A percentile compares a stretch with the other conserved stretches of the same genome.
Conservation (phyloP, 805 yeast genomes). For the Scheffersomyces stipitis region DNA sequence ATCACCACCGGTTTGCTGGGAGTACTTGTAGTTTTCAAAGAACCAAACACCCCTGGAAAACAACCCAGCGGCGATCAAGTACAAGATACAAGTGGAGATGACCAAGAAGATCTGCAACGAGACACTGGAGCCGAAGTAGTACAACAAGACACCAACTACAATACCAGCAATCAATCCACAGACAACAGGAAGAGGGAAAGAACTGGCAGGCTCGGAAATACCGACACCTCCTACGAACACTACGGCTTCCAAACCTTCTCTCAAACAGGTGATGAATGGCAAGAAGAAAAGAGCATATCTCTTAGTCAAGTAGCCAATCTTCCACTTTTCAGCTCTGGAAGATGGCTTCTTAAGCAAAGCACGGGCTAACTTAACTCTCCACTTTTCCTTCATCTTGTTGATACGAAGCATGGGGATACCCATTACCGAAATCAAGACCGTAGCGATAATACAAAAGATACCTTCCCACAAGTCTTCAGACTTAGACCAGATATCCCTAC, state of each 20-base stretch:
- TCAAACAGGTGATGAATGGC: conserved; percentile 25
- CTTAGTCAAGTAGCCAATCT: conserved; percentile 32
- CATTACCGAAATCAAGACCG: conserved; percentile 86
- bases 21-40: conserved; percentile 70
- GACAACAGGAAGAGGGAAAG: conserved; percentile 93
- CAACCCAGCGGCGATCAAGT: conserved; percentile 87
- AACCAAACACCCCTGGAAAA: conserved; percentile 93
- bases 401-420: conserved; percentile 95
- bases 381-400: conserved; percentile 94
- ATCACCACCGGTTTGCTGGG: conserved; percentile 82
- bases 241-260: conserved; percentile 37
- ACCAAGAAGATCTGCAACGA: conserved; percentile 88
- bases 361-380: conserved; percentile 92
- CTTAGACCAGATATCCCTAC: conserved; percentile 78
- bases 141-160: conserved; percentile 66
- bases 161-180: conserved; percentile 82
- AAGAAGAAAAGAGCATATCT: conserved; percentile 25
- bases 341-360: conserved; percentile 67
- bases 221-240: conserved; percentile 49
- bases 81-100: conserved; percentile 83
- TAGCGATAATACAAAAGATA: conserved; percentile 85
- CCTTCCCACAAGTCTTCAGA: conserved; percentile 99
- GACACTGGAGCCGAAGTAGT: conserved; percentile 76
- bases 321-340: conserved; percentile 46
- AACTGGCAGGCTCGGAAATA: conserved; percentile 46